Evolutionary conservation across 306 rosid genomes (phyloP).

Genomic region (Luffa aegyptiaca): DNA sequence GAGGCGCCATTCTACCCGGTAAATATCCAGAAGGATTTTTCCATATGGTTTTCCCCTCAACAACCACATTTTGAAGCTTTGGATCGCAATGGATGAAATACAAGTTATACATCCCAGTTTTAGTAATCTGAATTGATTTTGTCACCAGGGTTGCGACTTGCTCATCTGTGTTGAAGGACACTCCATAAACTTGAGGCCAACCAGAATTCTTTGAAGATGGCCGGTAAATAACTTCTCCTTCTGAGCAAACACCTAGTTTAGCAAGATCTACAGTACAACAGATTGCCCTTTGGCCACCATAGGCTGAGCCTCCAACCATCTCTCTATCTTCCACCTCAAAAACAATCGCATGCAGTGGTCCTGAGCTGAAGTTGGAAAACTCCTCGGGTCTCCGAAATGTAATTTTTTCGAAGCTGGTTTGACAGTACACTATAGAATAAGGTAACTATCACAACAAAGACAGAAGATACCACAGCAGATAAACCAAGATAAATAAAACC

Average conservation of each 20-base stretch:
- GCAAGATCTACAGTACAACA: conserved; percentile 94
- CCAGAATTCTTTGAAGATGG: conserved; percentile 48
- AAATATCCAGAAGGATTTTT: conserved; percentile 83
- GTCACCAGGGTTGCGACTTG: conserved; percentile 41
- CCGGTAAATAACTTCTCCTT: conserved; percentile 78
- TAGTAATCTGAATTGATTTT: conserved; percentile 48
- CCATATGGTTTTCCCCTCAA: conserved; percentile 90
- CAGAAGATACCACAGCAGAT: background rate
- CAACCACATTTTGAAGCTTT: conserved; percentile 55
- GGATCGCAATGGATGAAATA: conserved; percentile 90
- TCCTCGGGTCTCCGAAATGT: conserved; percentile 57
- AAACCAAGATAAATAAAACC: background rate
- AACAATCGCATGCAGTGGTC: conserved; percentile 62
- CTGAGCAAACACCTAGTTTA: conserved; percentile 68
- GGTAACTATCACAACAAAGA: conserved; percentile 8
- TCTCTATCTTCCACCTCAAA: conserved; percentile 98
- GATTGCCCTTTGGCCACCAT: conserved; percentile 97
- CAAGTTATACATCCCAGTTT: conserved; percentile 95
- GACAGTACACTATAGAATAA: conserved; percentile 14
- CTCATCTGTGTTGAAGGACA: conserved; percentile 45
- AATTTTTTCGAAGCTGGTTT: conserved; percentile 75
- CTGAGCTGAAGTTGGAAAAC: conserved; percentile 59
- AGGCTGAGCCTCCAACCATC: conserved; percentile 88
- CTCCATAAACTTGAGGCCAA: conserved; percentile 77
- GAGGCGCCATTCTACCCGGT: conserved; percentile 99